Evolutionary conservation across 1,139 yeast species (phyloP), one percentile per base, ranked within the genome.

Genomic region (Geotrichum reessii): DNA sequence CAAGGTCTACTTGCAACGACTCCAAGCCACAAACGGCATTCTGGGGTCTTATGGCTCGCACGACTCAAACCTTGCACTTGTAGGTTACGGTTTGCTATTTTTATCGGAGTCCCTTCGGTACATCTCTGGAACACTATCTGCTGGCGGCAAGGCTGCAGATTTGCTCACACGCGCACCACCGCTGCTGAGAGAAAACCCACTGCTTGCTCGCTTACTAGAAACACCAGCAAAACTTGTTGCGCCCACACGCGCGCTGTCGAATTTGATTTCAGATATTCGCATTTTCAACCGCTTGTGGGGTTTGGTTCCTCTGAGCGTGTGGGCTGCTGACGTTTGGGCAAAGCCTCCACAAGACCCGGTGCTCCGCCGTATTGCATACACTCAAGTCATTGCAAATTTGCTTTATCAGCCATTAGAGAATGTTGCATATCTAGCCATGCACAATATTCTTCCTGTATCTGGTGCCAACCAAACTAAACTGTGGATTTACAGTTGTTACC

Each of bases 391-490:
- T 21, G 68, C 73, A 53, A 73, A 74, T 52, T 62, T 73, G 19
- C 56, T 67, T 44, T 76, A 74, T 68, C 79, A 76, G 63, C 66
- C 75, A 0, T 66, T 76, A 28, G 79, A 76, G 65, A 73, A 76
- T 61, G 55, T 73, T 25, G 80, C 79, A 1, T 76, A 74, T 58
- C 65, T 76, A 50, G 74, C 71, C 27, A 64, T 69, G 58, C 76
- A 76, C 65, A 68, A 68, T 27, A 68, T 76, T n/a, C 53, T 75
- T 19, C 67, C 70, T 12, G 54, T 74, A 44, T 61, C 69, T 11
- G 61, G 64, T 37, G 64, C 58, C 58, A 63, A 58, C 55, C 67
- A 66, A 56, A 59, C 60, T 3, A 66, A 67, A 56, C 64, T 76
- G n/a, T 75, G 78, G 78, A 64, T 71, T 31, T 65, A 66, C 54